Base-by-base conservation (phyloP, 192 early-diverging fungal species). In the Linnemannia hyalina region DNA sequence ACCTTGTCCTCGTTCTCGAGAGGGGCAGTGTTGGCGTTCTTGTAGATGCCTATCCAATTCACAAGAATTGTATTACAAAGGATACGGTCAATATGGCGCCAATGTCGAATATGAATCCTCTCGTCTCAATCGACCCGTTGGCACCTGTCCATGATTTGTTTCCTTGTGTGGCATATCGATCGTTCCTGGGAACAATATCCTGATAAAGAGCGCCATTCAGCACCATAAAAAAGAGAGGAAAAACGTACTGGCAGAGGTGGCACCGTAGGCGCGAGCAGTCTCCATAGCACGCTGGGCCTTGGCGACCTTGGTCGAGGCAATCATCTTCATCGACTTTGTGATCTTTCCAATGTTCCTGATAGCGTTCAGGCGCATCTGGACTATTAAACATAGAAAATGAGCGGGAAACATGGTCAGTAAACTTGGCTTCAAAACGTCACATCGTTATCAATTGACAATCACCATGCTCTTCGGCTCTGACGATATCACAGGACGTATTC, bases 261-360 rank as follows among this genome's bases (percentile, higher is more conserved):
- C 41, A 72, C 95, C 95, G 82, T 96, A 98, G 52, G 88, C 88
- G 73, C 97, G 96, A 44, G 97, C 98, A 75, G 91, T 88, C 87
- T 96, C 95, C 97, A 98, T 98, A 83, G 90, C 91, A 75, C 94
- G 93, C 92, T 98, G 96, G 40, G 97, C 95, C 90, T 94, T 96
- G 87, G 11, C 88, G 86, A 98, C 96, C 93, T 99, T 99, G 90
- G 98, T 99, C 52, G 98, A 98, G 57, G 98, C 97, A 99, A 99
- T 99, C 97, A 99, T 98, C 94, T 99, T 99, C 98, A 99, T 99
- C 65, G 98, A 99, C 91, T 98, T 98, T 73, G 98, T 99, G 89
- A 99, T 99, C 93, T 99, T 99, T 85, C 95, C 96, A 92, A 99
- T 99, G 94, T 97, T 99, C 80, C 95, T 93, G 76, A 99, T 94